A percentile compares a stretch with the other conserved stretches of the same genome.
Evolutionary conservation across 805 yeast genomes (phyloP).

Genomic region (Candida tallmaniae): DNA sequence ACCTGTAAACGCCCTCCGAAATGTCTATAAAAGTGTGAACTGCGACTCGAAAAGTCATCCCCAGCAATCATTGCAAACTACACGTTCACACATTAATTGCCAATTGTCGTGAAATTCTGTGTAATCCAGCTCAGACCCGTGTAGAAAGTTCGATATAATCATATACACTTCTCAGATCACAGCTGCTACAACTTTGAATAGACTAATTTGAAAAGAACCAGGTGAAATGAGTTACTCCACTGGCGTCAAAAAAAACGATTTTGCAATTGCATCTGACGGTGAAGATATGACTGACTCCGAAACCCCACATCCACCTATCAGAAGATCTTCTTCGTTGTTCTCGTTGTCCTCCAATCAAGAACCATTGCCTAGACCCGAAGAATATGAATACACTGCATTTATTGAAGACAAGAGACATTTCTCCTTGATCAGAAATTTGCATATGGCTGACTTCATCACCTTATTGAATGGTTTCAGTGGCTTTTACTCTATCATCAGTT

Average conservation of each 20-base stretch:
- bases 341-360: slow-evolving; percentile 50
- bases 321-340: slow-evolving; percentile 52
- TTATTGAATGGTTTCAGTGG: slow-evolving; percentile 92
- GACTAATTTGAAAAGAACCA: background rate
- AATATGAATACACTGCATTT: slow-evolving; percentile 71
- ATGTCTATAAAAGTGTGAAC: no score
- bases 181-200: background rate
- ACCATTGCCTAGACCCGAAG: slow-evolving; percentile 67
- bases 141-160: background rate
- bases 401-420: slow-evolving; percentile 82
- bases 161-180: background rate
- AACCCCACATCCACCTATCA: slow-evolving; percentile 22
- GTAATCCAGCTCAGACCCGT: background rate
- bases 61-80: no score
- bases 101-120: no score
- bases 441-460: slow-evolving; percentile 95
- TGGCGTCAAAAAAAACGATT: slow-evolving; percentile 20
- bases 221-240: slow-evolving; percentile 16
- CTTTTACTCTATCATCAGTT: slow-evolving; percentile 82
- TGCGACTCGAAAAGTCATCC: no score
- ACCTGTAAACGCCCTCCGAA: no score
- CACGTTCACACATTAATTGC: no score
- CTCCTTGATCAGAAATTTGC: slow-evolving; percentile 79
- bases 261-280: slow-evolving; percentile 35
- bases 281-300: slow-evolving; percentile 26